Evolutionary conservation across 139 green algal genomes (phyloP), one percentile per base, ranked within the genome.

Genomic region (Ulvella scutata): DNA sequence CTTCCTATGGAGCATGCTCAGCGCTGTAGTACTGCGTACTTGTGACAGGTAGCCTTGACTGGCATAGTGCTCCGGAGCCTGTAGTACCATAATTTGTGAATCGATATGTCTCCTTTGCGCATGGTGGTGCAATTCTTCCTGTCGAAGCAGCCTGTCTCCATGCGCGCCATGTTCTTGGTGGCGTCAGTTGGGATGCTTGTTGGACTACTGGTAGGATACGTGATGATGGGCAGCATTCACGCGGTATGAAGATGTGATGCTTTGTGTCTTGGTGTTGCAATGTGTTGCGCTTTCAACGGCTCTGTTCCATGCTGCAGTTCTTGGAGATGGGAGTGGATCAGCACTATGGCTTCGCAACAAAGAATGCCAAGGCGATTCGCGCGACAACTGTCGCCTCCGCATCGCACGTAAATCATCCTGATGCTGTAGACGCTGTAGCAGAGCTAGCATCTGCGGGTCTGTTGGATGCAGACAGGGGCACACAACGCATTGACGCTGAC

Each of bases 221-320:
- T 84, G 6, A 80, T 84, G 60, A 86, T 86, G 82, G 80, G 77
- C 23, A 82, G 61, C 2, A 67, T 80, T n/a, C 79, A 86, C 59
- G 77, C 81, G 40, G 81, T 84, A 40, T n/a, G 74, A 37, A 9
- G 29, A 23, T 20, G 33, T 67, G 38, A 36, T 20, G 40, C 40
- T 4, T 43, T 38, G 34, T 62, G 62, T 74, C 29, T 23, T 31
- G 4, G 26, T n/a, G 13, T 29, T n/a, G 4, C n/a, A 38, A 75
- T 61, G 26, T 7, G 3, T 38, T 20, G 35, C 20, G 2, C 26
- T 37, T n/a, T n/a, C n/a, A n/a, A n/a, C n/a, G n/a, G n/a, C n/a
- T n/a, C n/a, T n/a, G n/a, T n/a, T n/a, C n/a, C 13, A 36, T 17
- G 2, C 35, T 72, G 26, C 60, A 77, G 77, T 72, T 81, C 37